phyloP scores from a whole-genome alignment of 2,329 filamentous ascomycete genomes.

The Colletotrichum echinochloae region DNA sequence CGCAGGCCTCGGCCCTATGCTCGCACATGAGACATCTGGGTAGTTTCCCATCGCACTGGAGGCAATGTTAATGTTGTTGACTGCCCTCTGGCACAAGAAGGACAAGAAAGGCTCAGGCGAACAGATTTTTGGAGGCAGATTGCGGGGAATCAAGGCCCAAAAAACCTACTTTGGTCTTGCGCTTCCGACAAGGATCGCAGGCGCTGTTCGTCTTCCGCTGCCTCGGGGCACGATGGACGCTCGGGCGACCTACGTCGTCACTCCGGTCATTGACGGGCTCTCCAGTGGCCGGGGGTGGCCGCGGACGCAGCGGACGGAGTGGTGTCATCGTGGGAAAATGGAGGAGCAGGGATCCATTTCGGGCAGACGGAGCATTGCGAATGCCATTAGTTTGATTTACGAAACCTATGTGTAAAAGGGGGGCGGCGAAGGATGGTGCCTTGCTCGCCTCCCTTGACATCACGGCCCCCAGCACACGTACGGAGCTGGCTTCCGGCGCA shows the following conservation, averaged over 20 bases:
- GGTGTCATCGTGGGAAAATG: neutral
- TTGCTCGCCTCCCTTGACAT: neutral
- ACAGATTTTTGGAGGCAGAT: no score
- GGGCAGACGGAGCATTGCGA: neutral
- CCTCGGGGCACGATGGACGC: neutral
- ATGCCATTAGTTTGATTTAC: neutral
- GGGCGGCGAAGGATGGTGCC: neutral
- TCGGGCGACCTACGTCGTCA: neutral
- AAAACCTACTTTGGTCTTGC: conserved; percentile 24
- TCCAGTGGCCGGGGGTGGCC: neutral
- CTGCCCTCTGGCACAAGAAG: no score
- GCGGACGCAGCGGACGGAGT: conserved; percentile 10
- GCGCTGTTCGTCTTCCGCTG: conserved; percentile 22
- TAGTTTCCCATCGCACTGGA: conserved; percentile 20
- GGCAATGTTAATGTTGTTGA: no score
- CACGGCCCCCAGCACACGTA: neutral
- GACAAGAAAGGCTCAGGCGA: neutral
- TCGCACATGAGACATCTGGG: conserved; percentile 31
- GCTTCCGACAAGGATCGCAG: conserved; percentile 30
- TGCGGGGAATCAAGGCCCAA: neutral
- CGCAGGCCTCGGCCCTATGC: conserved; percentile 6
- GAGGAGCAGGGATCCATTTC: neutral
- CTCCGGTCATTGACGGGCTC: neutral
- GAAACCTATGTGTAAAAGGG: neutral
- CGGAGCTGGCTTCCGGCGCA: neutral